These are phyloP conservation scores for Chernovozyma sophiae-reginae DNA, from an alignment of 1,139 yeast species.

Conservation along the genomic window DNA sequence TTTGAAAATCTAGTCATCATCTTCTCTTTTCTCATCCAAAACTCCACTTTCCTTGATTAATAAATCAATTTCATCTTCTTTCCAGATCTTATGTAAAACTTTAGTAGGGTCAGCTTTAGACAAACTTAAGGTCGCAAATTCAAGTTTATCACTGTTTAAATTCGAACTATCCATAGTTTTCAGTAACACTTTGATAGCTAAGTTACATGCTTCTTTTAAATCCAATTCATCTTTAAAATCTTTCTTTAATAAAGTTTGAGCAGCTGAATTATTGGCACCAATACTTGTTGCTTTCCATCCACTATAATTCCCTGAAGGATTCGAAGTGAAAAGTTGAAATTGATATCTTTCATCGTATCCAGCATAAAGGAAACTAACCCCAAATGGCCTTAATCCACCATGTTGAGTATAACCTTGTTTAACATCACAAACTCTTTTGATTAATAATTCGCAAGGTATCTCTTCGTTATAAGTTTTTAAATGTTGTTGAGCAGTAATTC, in stretches of 20 bases:
- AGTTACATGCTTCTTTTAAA: constrained; percentile 75
- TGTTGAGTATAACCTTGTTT: constrained; percentile 98
- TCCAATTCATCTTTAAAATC: constrained; percentile 83
- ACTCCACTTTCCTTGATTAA: constrained; percentile 75
- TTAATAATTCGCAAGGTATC: constrained; percentile 87
- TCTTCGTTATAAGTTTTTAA: constrained; percentile 84
- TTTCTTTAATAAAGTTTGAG: constrained; percentile 91
- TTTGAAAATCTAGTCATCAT: constrained; percentile 9
- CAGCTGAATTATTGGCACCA: constrained; percentile 95
- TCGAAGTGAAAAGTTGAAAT: constrained; percentile 89
- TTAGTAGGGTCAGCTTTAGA: constrained; percentile 46
- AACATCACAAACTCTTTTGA: constrained; percentile 83
- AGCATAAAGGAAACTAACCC: constrained; percentile 93
- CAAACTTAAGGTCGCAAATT: constrained; percentile 71
- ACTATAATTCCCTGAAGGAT: constrained; percentile 95
- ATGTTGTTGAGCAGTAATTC: constrained; percentile 80
- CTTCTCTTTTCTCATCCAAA: constrained; percentile 38
- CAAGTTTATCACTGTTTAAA: constrained; percentile 82
- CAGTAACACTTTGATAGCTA: constrained; percentile 87
- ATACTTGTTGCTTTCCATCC: constrained; percentile 99
- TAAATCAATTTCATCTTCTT: constrained; percentile 68
- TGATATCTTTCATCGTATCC: constrained; percentile 91
- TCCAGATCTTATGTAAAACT: constrained; percentile 72
- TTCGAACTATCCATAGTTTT: constrained; percentile 92
- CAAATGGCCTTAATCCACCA: constrained; percentile 98